Evolutionary conservation across 2,329 filamentous ascomycete species (phyloP), one percentile per base, ranked within the genome.

Genomic region (Leptodontidium sp.): DNA sequence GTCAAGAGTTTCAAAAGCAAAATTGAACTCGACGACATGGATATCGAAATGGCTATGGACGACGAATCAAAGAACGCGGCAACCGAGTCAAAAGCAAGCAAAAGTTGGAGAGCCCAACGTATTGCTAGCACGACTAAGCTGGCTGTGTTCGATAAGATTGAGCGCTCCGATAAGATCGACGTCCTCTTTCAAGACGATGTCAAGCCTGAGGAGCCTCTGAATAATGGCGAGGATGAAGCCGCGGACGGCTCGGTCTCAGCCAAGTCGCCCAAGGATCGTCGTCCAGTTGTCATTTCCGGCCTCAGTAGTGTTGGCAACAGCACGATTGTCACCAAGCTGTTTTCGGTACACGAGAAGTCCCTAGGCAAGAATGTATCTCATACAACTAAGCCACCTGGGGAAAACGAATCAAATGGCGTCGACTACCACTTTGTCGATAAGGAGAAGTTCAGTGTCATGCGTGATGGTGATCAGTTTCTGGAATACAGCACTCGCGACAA

Each of bases 91-190:
- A 97, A 97, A 79, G 89, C 91, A 24, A 97, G 93, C 82, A 95
- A 97, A 79, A 91, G 90, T 67, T 99, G 96, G 96, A 88, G 94
- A 74, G 93, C 93, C 5, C 83, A 99, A 71, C 89, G 96, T 64
- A 87, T 97, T 72, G 92, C 93, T 11, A 90, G 91, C 66, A 89
- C 88, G 72, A 89, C 85, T 67, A 91, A 91, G 75, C 86, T 98
- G 73, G 86, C 88, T 55, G 83, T 89, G 24, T 96, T 98, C 79
- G 94, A 98, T 79, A 93, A 91, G 79, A 92, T 97, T 59, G 94
- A 97, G 66, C 90, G 94, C 72, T 90, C 92, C 50, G 92, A 91
- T 77, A 92, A 93, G 70, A 85, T 91, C 40, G 84, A 85, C 65
- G 76, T 82, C 43, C 82, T 91, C 14, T 91, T 90, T 68, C 80